Evolutionary conservation across 2,329 filamentous ascomycete genomes (phyloP), one percentile per base, ranked within the genome.

Genomic region (Knoxdaviesia proteae): DNA sequence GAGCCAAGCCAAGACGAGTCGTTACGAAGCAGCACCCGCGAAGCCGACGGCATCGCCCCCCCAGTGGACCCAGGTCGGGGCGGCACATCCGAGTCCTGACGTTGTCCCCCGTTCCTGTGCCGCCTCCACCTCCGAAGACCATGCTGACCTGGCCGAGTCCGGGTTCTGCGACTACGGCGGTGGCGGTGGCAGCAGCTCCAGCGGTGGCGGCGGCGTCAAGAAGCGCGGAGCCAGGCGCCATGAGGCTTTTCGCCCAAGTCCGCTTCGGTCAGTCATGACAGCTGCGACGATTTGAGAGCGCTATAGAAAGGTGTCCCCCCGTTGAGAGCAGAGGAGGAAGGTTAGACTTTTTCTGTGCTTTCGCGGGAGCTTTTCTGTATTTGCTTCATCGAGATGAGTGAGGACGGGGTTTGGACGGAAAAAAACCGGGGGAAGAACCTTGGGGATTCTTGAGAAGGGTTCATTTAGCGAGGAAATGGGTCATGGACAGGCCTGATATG

Each of bases 251-350:
- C 70, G 67, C 57, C 74, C 73, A 52, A 78, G 74, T 64, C 74
- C 74, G 63, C 73, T 79, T 65, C 74, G 73, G 63, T 70, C 69
- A 63, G 68, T 75, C 62, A 76, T 70, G 73, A 74, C 65, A 20
- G 20, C 20, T 20, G 20, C 20, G 20, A 20, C 20, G 20, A 20
- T 20, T 20, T 20, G 20, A 20, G 20, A 20, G 20, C 20, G 20
- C 20, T 20, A 20, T 20, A 20, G 20, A 20, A 20, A 20, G 20
- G 20, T 20, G 20, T 20, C 20, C 20, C 20, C 20, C 20, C 20
- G 20, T 20, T 3, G 20, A 20, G 20, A 20, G 20, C 20, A 20
- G 20, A 20, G 20, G 20, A 20, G 20, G 20, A 20, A 20, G 20
- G 20, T 20, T 20, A 3, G 20, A 20, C 20, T 20, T 20, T 20